Conservation (phyloP, 768 basidiomycete genomes). For the Cystobasidium ongulense region DNA sequence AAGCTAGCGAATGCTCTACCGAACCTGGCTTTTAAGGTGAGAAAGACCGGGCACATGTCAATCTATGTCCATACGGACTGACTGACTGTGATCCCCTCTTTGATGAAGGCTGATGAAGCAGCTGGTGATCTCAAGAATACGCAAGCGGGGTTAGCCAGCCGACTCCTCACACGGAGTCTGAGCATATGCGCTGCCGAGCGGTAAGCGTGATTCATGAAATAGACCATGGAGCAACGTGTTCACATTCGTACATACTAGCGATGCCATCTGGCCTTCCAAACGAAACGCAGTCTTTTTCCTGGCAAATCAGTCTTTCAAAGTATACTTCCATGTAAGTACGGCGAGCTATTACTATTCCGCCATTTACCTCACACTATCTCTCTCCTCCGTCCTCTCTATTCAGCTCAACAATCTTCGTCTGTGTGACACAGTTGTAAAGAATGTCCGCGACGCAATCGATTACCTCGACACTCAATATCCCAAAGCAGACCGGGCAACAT, state of each 20-base stretch:
- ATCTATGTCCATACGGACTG: too few species aligned
- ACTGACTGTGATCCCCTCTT: background rate
- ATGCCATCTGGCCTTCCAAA: slow-evolving; percentile 31
- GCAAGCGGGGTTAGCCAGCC: slow-evolving; percentile 34
- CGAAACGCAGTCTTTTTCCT: slow-evolving; percentile 39
- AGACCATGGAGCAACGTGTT: background rate
- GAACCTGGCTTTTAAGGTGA: slow-evolving; percentile 32
- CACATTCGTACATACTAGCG: background rate
- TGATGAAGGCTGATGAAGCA: slow-evolving; percentile 34
- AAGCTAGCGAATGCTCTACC: slow-evolving; percentile 25
- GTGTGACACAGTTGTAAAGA: slow-evolving; percentile 41
- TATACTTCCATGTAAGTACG: slow-evolving; percentile 37
- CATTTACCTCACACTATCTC: background rate
- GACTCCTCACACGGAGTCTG: slow-evolving; percentile 34
- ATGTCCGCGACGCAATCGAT: slow-evolving; percentile 32
- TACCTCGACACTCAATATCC: slow-evolving; percentile 33
- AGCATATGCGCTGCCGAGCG: slow-evolving; percentile 37
- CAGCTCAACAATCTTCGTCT: slow-evolving; percentile 39
- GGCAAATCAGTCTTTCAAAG: slow-evolving; percentile 39
- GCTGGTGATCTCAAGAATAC: slow-evolving; percentile 34
- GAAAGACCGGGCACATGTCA: background rate
- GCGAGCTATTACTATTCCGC: background rate
- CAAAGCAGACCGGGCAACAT: slow-evolving; percentile 35
- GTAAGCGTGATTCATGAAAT: slow-evolving; percentile 22
- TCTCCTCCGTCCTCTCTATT: background rate